A percentile compares a stretch with the other conserved stretches of the same genome.
Evolutionary conservation across 2,329 filamentous ascomycete genomes (phyloP).

Genomic region (Balansia obtecta): DNA sequence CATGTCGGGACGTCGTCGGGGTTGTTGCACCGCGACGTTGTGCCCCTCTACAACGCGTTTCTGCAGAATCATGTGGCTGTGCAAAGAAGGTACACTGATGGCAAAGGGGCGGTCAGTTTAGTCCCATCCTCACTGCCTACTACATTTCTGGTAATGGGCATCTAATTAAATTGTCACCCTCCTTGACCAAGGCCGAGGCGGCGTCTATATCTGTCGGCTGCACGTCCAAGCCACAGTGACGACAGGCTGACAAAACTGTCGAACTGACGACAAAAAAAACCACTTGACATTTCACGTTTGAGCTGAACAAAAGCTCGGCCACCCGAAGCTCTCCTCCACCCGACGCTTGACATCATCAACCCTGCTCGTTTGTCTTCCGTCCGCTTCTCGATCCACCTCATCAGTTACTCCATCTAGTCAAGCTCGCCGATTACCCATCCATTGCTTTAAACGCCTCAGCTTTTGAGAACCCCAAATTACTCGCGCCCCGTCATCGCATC

Average conservation of each 20-base stretch:
- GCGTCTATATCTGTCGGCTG: too few relatives aligned
- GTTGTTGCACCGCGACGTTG: not conserved
- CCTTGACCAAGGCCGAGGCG: too few relatives aligned
- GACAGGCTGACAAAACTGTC: slow-evolving; percentile 7
- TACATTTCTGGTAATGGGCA: too few relatives aligned
- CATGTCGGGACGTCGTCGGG: not conserved
- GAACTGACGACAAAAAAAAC: too few relatives aligned
- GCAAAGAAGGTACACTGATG: too few relatives aligned
- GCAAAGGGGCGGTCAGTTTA: too few relatives aligned
- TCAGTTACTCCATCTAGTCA: slow-evolving; percentile 1
- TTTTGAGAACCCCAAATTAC: not conserved
- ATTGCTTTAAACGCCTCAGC: not conserved
- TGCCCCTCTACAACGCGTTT: not conserved
- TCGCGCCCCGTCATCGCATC: slow-evolving; percentile 2
- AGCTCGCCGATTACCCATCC: not conserved
- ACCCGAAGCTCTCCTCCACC: slow-evolving; percentile 4
- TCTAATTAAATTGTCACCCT: too few relatives aligned
- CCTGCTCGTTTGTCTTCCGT: not conserved
- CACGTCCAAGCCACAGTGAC: slow-evolving; percentile 5
- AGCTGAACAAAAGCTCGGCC: slow-evolving; percentile 3
- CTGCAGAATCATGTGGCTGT: slow-evolving; percentile 4
- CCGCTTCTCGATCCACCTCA: slow-evolving; percentile 6
- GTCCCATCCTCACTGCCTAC: too few relatives aligned
- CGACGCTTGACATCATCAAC: slow-evolving; percentile 5
- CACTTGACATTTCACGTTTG: not conserved